Base-by-base conservation (phyloP, 2,329 filamentous ascomycete genomes). In the Ophiobolus disseminans region DNA sequence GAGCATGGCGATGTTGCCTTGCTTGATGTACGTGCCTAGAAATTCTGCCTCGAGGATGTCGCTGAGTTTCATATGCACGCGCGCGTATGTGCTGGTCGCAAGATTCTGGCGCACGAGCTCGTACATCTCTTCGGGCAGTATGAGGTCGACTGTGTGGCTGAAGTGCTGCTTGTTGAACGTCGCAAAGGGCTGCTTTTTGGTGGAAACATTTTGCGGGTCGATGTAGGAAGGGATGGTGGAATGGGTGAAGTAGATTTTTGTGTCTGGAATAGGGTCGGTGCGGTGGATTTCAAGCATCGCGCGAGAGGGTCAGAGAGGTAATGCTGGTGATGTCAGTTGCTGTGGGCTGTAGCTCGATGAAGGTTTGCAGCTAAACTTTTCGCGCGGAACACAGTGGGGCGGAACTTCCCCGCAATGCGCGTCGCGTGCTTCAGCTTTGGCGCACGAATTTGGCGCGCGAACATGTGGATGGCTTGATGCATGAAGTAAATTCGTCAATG, bases 1-100 rank as follows among this genome's bases (percentile, higher is more conserved):
- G 2, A 96, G 80, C 88, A 97, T 90, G 59, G 90, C 73, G 39
- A 95, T 77, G 66, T 91, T 86, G 4, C 90, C 90, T 91, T 50
- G 49, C 2, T 96, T 96, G 58, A 97, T 86, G 67, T 95, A 92
- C 34, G 86, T 79, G n/a, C 83, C 87, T 64, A 96, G 91, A 63
- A 97, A 96, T 0, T 86, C 82, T 1, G 84, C 83, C 25, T 88
- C 80, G 1, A 97, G 69, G 4, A 97, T 68, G 49, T 90, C 85
- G 7, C 80, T 81, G 8, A 96, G 79, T 3, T 84, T 83, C 82
- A 96, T 86, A 58, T 84, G 82, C 2, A 96, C 84, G 50, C 84
- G 82, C 23, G 83, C 82, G 77, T 90, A 95, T 37, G 62, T 60
- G 8, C 38, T 43, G 3, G 56, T 65, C 6, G 80, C 68, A 13